These are phyloP conservation scores for Fusarium torulosum DNA, from an alignment of 2,329 filamentous ascomycete genomes.

Conservation along the genomic window DNA sequence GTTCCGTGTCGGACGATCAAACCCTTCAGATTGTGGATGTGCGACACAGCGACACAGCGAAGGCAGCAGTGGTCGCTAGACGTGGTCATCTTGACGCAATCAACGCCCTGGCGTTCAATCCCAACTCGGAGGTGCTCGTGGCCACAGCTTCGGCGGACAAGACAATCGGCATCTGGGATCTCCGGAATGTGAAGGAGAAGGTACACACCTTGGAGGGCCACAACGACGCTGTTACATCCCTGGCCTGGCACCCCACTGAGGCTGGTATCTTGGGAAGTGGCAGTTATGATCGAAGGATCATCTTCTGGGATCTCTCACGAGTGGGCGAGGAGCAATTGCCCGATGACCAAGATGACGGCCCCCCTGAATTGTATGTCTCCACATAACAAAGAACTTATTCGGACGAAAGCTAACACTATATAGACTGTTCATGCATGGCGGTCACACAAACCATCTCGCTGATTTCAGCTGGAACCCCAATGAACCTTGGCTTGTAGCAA, in stretches of 20 bases:
- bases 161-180: conserved; percentile 94
- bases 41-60: conserved; percentile 74
- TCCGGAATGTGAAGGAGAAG: conserved; percentile 90
- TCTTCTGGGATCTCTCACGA: conserved; percentile 95
- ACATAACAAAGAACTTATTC: not conserved
- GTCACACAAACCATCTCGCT: conserved; percentile 95
- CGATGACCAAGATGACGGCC: conserved; percentile 94
- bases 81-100: conserved; percentile 91
- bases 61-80: conserved; percentile 75
- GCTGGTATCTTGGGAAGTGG: conserved; percentile 89
- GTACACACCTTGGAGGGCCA: conserved; percentile 92
- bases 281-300: conserved; percentile 91
- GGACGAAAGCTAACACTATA: conserved; percentile 40
- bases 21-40: conserved; percentile 93
- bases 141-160: conserved; percentile 96
- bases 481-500: conserved; percentile 96
- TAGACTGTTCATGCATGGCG: conserved; percentile 97
- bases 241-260: conserved; percentile 95
- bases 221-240: conserved; percentile 87
- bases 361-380: conserved; percentile 85
- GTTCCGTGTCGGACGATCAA: conserved; percentile 93
- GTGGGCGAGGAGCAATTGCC: conserved; percentile 95
- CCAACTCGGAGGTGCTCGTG: conserved; percentile 87
- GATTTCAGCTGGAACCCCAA: conserved; percentile 99
- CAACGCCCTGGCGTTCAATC: conserved; percentile 96